A percentile compares a stretch with the other conserved stretches of the same genome.
phyloP scores from a whole-genome alignment of 345 rosid species.

The Eucalyptus tenuipes region DNA sequence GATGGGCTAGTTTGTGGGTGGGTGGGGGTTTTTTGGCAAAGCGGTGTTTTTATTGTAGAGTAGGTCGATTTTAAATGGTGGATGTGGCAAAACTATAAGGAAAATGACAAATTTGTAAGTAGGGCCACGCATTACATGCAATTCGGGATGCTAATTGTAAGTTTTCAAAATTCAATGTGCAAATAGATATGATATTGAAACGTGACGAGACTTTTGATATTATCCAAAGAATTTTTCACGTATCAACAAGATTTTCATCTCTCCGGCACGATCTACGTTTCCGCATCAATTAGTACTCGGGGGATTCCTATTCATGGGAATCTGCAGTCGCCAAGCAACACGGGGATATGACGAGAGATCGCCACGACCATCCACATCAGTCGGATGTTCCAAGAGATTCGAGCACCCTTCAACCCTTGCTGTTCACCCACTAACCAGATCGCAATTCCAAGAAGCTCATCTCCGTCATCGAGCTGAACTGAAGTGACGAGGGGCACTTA shows the following conservation, averaged over 20 bases:
- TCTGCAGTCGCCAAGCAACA: not conserved
- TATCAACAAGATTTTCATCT: not conserved
- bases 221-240: not conserved
- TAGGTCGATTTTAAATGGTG: not conserved
- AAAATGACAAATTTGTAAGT: not conserved
- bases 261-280: not conserved
- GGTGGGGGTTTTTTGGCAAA: not conserved
- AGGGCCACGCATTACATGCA: rapidly evolving
- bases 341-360: not conserved
- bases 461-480: not conserved
- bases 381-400: not conserved
- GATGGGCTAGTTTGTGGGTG: not conserved
- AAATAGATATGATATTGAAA: not conserved
- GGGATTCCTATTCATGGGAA: not conserved
- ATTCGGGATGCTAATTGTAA: not conserved
- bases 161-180: not conserved
- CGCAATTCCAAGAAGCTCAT: not conserved
- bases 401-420: not conserved
- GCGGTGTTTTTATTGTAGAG: not conserved
- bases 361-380: not conserved
- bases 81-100: not conserved
- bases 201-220: not conserved
- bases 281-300: not conserved
- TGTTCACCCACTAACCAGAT: not conserved
- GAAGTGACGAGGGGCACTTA: not conserved